Conservation (phyloP, 768 basidiomycete genomes). For the Boletus tylopilopsis region DNA sequence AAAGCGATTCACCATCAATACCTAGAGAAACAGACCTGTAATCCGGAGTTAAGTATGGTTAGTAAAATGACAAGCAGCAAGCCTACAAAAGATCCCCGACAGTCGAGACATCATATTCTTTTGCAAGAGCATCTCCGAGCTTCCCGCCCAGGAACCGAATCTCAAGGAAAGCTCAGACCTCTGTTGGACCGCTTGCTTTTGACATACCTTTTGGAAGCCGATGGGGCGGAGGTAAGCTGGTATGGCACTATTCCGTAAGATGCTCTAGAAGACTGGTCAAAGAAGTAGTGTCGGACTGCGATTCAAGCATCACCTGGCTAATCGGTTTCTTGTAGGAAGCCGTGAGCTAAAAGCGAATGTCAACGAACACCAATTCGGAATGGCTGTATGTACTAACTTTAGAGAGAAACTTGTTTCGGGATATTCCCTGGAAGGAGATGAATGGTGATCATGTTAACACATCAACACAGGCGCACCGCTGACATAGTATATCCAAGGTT, state of each 20-base stretch:
- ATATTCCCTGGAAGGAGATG: slow-evolving; percentile 54
- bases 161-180: slow-evolving; percentile 35
- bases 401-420: slow-evolving; percentile 91
- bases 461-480: slow-evolving; percentile 52
- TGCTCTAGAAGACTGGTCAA: slow-evolving; percentile 49
- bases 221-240: slow-evolving; percentile 81
- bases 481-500: slow-evolving; percentile 91
- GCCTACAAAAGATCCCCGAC: slow-evolving; percentile 88
- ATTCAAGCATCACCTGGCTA: slow-evolving; percentile 56
- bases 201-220: slow-evolving; percentile 76
- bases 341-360: slow-evolving; percentile 50
- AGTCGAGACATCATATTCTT: slow-evolving; percentile 84
- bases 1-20: slow-evolving; percentile 21
- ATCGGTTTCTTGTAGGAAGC: slow-evolving; percentile 93
- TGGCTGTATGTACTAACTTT: slow-evolving; percentile 52
- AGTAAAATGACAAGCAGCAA: neutral
- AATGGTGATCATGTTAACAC: neutral
- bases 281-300: neutral
- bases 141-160: slow-evolving; percentile 96
- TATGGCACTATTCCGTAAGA: slow-evolving; percentile 79
- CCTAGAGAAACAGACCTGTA: slow-evolving; percentile 58
- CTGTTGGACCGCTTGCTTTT: neutral
- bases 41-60: slow-evolving; percentile 1
- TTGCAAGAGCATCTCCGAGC: slow-evolving; percentile 81
- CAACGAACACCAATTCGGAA: neutral